Conservation (phyloP, 2,329 filamentous ascomycete species). For the Davidsoniella virescens region DNA sequence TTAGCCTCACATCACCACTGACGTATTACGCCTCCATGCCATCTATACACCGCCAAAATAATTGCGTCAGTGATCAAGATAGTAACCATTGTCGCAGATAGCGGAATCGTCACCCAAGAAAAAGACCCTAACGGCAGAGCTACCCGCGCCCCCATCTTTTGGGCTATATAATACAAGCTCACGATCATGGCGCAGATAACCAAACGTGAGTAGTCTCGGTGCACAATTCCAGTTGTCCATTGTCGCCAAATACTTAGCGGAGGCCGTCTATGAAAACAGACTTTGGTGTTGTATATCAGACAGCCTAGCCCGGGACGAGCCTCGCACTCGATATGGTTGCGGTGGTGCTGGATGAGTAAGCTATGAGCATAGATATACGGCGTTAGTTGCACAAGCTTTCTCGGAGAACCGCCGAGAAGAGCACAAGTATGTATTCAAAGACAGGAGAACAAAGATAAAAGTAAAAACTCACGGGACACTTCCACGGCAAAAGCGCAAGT, state of each 20-base stretch:
- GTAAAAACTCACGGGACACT: slow-evolving; percentile 33
- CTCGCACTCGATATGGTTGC: slow-evolving; percentile 46
- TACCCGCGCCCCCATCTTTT: background rate
- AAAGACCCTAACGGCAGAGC: background rate
- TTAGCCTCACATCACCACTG: background rate
- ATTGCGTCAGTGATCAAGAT: background rate
- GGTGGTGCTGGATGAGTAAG: slow-evolving; percentile 39
- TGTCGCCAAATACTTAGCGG: background rate
- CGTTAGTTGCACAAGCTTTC: too few relatives aligned
- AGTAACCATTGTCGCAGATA: background rate
- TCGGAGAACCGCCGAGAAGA: background rate
- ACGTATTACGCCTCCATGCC: background rate
- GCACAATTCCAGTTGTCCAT: background rate
- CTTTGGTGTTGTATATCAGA: slow-evolving; percentile 33
- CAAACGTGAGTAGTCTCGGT: background rate
- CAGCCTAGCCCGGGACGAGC: slow-evolving; percentile 39
- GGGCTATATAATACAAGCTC: background rate
- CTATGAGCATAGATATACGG: slow-evolving; percentile 19
- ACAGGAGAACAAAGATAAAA: background rate
- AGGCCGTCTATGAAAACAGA: slow-evolving; percentile 27
- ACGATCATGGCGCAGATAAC: background rate
- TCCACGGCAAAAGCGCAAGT: slow-evolving; percentile 42
- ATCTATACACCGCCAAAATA: background rate
- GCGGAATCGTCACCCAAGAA: slow-evolving; percentile 1
- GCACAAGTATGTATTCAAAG: background rate